Percentiles rank a stretch among this genome's conserved stretches.
Evolutionary conservation across 345 rosid species (phyloP).

Genomic region (Citrus maxima): DNA sequence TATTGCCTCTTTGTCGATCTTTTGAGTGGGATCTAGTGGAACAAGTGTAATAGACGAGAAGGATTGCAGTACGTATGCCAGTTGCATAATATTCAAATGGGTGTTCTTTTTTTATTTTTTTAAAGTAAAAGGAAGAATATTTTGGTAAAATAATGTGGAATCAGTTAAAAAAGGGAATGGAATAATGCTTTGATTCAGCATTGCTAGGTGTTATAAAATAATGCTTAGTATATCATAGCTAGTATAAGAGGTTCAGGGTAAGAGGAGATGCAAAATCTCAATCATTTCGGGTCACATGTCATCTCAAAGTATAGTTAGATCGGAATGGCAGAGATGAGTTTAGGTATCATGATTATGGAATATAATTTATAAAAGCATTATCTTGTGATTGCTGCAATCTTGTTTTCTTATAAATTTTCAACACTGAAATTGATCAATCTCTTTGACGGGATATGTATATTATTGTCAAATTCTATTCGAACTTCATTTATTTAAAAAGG

Average conservation of each 20-base stretch:
- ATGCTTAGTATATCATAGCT: no score
- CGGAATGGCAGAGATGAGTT: neutral
- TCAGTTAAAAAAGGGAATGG: neutral
- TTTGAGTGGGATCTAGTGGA: constrained; percentile 9
- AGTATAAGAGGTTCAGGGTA: no score
- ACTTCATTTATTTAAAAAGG: neutral
- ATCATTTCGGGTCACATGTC: constrained; percentile 16
- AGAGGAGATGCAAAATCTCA: constrained; percentile 11
- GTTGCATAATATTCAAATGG: neutral
- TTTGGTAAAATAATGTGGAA: neutral
- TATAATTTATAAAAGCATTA: neutral
- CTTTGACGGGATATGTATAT: neutral
- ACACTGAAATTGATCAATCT: constrained; percentile 3
- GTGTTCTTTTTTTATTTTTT: neutral
- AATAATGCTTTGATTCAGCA: neutral
- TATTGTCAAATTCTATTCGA: neutral
- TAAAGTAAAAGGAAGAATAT: neutral
- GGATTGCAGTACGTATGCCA: neutral
- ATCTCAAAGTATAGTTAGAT: constrained; percentile 4
- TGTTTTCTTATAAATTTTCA: constrained; percentile 7
- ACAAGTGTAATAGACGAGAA: neutral
- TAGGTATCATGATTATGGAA: neutral
- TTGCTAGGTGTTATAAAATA: neutral
- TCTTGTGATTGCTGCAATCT: neutral
- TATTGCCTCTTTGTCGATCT: neutral